Base-by-base conservation (phyloP, 768 basidiomycete genomes). In the Lentinula sp. region DNA sequence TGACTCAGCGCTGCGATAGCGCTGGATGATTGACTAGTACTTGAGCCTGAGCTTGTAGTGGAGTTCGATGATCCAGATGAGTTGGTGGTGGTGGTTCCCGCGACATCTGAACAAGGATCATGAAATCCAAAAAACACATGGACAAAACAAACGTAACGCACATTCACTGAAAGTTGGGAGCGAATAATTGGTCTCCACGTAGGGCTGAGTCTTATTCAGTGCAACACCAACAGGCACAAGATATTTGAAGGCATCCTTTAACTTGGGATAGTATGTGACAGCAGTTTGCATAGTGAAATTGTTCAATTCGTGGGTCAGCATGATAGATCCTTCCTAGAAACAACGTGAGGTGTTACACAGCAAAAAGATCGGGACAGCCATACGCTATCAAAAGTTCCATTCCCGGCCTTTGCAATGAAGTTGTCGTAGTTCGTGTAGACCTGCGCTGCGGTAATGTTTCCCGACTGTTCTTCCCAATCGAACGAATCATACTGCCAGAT, bases 211-310 rank as follows among this genome's bases (percentile, higher is more conserved):
- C 49, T 74, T 73, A 66, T 86, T 86, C 10, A 76, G 56, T 0
- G 80, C 80, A 2, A 83, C 79, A 15, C 76, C 79, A 43, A 86
- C 69, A 16, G 85, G 85, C 8, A 85, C 81, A 28, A 87, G 66
- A 63, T 81, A 63, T 78, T 73, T 65, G 67, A 87, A 86, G 0
- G 75, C 75, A 2, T 69, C 53, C 60, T 76, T 77, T 28, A 87
- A 70, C 58, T 71, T 70, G 2, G 72, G 66, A 61, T 85, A 81
- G 64, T 71, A 81, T 51, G 82, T 79, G 20, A 83, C 65, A 0
- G 85, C 85, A 64, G 81, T 76, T n/a, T 68, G 65, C 85, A 87
- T 85, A 4, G 85, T 86, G 63, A 74, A 85, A 62, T 82, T 83
- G 67, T 82, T 82, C 59, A 86, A 65, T 62, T 87, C 85, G 59